A percentile compares a stretch with the other conserved stretches of the same genome.
phyloP scores from a whole-genome alignment of 768 basidiomycete genomes.

The Hemileccinum rubropunctum region DNA sequence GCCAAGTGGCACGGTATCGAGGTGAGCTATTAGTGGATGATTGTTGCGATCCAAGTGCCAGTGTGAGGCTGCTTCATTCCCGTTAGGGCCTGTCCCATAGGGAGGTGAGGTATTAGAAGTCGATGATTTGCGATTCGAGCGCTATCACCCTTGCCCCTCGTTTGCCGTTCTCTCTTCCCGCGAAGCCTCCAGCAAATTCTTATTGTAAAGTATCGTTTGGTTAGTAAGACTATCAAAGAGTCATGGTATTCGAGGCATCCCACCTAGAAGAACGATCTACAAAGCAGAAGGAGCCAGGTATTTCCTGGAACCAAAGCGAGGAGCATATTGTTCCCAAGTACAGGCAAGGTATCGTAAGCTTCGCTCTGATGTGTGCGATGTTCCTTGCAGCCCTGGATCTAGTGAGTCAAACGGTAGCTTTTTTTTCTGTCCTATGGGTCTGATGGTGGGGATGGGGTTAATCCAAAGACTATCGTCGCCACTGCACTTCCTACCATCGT shows the following conservation, averaged over 20 bases:
- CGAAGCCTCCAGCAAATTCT: no score
- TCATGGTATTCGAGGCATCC: background rate
- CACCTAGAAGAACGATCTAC: background rate
- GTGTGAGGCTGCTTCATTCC: no score
- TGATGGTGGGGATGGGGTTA: background rate
- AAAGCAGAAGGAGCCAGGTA: conserved; percentile 31
- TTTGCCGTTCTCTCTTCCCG: no score
- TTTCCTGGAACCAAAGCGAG: conserved; percentile 51
- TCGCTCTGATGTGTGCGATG: conserved; percentile 26
- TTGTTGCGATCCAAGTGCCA: no score
- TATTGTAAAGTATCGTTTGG: no score
- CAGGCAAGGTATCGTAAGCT: conserved; percentile 20
- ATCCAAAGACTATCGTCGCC: conserved; percentile 54
- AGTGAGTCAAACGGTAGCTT: conserved; percentile 27
- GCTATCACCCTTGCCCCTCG: no score
- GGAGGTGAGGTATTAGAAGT: no score
- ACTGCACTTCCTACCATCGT: conserved; percentile 74
- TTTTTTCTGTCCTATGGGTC: background rate
- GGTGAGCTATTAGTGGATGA: no score
- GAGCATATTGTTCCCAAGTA: conserved; percentile 46
- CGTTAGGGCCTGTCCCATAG: no score
- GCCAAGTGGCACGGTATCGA: no score
- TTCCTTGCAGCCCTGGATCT: conserved; percentile 52
- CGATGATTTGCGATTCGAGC: no score
- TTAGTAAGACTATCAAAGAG: no score